Conservation (phyloP, 192 early-diverging fungal species). For the Tieghemiomyces parasiticus region DNA sequence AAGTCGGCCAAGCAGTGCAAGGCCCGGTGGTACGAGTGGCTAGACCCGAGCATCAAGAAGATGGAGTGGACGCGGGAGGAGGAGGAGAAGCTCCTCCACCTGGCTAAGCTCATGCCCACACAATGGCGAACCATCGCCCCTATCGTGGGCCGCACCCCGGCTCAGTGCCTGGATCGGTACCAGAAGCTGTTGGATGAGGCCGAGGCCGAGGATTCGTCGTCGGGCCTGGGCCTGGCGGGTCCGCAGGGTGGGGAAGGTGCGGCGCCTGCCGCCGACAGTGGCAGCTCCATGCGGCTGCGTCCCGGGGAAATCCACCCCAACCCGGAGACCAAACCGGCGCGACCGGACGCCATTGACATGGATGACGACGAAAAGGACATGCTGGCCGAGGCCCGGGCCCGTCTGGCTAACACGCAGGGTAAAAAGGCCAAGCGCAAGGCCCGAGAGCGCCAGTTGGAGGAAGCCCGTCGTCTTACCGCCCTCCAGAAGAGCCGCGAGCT, state of each 20-base stretch:
- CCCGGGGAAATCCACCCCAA: constrained; percentile 97
- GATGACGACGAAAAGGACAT: constrained; percentile 99
- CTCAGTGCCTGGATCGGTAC: constrained; percentile 95
- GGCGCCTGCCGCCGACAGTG: constrained; percentile 35
- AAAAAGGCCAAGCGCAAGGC: constrained; percentile 99
- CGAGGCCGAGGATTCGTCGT: constrained; percentile 55
- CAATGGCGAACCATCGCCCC: constrained; percentile 99
- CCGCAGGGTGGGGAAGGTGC: constrained; percentile 28
- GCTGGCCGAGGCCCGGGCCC: constrained; percentile 93
- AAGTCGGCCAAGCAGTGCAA: constrained; percentile 99
- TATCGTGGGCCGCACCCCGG: constrained; percentile 89
- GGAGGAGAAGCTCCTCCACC: constrained; percentile 91
- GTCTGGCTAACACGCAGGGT: constrained; percentile 98
- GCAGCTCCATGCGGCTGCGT: constrained; percentile 60
- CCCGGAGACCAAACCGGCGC: constrained; percentile 90
- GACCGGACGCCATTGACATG: constrained; percentile 98
- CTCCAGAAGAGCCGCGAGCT: constrained; percentile 92
- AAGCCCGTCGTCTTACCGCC: constrained; percentile 73
- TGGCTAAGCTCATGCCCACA: constrained; percentile 98
- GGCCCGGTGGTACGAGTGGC: constrained; percentile 98
- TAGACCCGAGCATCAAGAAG: constrained; percentile 98
- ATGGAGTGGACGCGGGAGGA: constrained; percentile 99
- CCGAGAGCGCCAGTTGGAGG: constrained; percentile 92
- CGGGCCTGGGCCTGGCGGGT: constrained; percentile 42
- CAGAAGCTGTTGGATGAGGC: constrained; percentile 93